Conservation (phyloP, 805 yeast species). For the Hanseniaspora guilliermondii region DNA sequence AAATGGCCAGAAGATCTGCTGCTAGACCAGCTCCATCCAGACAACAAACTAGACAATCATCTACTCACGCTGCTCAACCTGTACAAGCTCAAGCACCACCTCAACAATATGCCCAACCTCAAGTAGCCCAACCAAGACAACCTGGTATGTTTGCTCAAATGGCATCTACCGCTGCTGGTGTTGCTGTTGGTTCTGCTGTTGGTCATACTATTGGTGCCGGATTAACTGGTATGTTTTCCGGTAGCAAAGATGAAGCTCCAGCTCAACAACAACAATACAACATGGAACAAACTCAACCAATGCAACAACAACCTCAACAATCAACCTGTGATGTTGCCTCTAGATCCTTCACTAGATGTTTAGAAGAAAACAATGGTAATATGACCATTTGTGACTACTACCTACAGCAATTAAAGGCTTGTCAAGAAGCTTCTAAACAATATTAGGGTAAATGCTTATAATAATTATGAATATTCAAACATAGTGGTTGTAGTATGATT, state of each 20-base stretch:
- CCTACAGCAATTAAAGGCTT: slow-evolving; percentile 92
- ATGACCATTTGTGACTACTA: slow-evolving; percentile 95
- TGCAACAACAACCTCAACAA: slow-evolving; percentile 25
- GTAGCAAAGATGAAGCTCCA: slow-evolving; percentile 44
- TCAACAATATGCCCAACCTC: slow-evolving; percentile 35
- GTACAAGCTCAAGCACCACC: slow-evolving; percentile 35
- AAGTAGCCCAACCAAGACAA: slow-evolving; percentile 41
- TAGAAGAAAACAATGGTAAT: slow-evolving; percentile 87
- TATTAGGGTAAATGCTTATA: slow-evolving; percentile 34
- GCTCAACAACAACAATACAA: slow-evolving; percentile 34
- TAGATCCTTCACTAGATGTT: slow-evolving; percentile 85
- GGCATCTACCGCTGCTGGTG: slow-evolving; percentile 99
- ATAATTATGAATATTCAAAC: not conserved
- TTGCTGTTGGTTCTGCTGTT: slow-evolving; percentile 93
- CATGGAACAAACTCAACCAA: slow-evolving; percentile 27
- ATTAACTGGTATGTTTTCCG: slow-evolving; percentile 76
- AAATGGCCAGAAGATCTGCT: slow-evolving; percentile 40
- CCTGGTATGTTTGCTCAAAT: slow-evolving; percentile 93
- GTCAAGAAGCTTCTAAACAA: slow-evolving; percentile 84
- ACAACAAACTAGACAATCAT: slow-evolving; percentile 55
- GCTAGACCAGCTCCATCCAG: slow-evolving; percentile 27
- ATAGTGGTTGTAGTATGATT: not conserved
- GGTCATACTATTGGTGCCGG: slow-evolving; percentile 98
- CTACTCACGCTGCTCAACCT: slow-evolving; percentile 54
- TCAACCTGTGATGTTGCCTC: slow-evolving; percentile 83